Evolutionary conservation across 1,284 basidiomycete genomes (phyloP).

Genomic region (Cystobasidium pallidum): DNA sequence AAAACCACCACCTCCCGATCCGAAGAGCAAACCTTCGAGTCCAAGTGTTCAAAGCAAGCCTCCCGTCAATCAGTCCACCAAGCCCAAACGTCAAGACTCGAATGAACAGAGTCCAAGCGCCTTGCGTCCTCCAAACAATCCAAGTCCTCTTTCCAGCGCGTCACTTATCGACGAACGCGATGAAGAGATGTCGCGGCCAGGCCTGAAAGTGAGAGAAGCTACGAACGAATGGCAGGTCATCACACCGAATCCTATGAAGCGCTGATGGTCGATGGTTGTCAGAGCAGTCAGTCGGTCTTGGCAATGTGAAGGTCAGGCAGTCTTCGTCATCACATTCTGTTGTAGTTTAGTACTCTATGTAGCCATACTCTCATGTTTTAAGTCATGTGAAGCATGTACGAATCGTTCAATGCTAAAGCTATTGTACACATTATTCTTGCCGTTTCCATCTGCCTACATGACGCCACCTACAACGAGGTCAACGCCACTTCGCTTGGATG

Average conservation of each 20-base stretch:
- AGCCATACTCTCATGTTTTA: too few species aligned
- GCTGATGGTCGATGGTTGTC: neutral
- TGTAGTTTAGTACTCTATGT: neutral
- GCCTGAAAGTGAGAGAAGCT: conserved; percentile 22
- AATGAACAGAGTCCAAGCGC: neutral
- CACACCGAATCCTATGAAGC: conserved; percentile 17
- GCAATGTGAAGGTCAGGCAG: too few species aligned
- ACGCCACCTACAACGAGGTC: neutral
- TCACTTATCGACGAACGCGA: conserved; percentile 31
- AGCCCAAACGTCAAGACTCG: neutral
- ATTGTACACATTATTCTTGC: too few species aligned
- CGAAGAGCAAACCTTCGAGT: conserved; percentile 18
- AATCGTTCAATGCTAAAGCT: too few species aligned
- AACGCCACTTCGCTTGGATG: neutral
- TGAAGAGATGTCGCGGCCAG: conserved; percentile 11
- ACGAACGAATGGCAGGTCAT: conserved; percentile 43
- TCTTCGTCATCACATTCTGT: neutral
- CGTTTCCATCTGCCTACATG: neutral
- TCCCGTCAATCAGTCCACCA: neutral
- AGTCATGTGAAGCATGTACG: too few species aligned
- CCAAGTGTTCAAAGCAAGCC: neutral
- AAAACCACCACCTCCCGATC: conserved; percentile 31
- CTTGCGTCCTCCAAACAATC: neutral
- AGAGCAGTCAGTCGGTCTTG: neutral
- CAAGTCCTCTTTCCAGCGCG: conserved; percentile 6